Evolutionary conservation across 345 rosid species (phyloP).

Genomic region (Draba incana): DNA sequence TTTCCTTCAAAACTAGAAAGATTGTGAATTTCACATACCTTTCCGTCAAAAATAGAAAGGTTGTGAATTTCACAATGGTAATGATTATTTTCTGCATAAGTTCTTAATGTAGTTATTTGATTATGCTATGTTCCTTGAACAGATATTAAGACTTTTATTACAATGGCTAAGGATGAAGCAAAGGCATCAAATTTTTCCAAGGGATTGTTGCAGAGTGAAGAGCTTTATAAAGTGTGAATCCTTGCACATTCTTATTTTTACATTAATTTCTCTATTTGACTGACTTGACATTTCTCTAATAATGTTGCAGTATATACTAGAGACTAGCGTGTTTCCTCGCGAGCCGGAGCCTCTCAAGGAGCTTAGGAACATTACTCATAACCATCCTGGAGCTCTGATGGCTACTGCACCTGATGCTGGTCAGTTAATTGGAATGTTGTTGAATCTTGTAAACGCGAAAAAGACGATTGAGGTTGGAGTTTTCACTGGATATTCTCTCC

Average conservation of each 20-base stretch:
- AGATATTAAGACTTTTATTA: slow-evolving; percentile 16
- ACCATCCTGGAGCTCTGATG: slow-evolving; percentile 53
- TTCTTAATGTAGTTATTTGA: neutral
- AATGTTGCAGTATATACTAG: slow-evolving; percentile 58
- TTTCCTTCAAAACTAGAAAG: too few species aligned
- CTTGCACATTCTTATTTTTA: neutral
- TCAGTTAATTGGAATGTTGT: slow-evolving; percentile 60
- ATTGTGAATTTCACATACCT: too few species aligned
- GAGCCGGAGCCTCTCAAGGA: slow-evolving; percentile 69
- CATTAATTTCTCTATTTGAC: neutral
- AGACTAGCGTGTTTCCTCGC: slow-evolving; percentile 72
- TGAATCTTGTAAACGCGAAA: slow-evolving; percentile 60
- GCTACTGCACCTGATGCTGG: slow-evolving; percentile 80
- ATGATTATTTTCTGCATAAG: neutral
- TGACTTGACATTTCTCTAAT: neutral
- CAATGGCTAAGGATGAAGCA: slow-evolving; percentile 42
- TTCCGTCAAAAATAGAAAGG: too few species aligned
- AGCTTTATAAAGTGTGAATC: slow-evolving; percentile 51
- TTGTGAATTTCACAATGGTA: too few species aligned
- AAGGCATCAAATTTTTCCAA: slow-evolving; percentile 22
- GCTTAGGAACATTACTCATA: slow-evolving; percentile 57
- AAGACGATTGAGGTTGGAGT: slow-evolving; percentile 76
- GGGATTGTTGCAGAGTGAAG: slow-evolving; percentile 57
- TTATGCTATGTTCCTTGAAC: neutral
- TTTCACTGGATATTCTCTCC: slow-evolving; percentile 90